A percentile compares a stretch with the other conserved stretches of the same genome.
phyloP scores from a whole-genome alignment of 805 yeast species.

The Scheffersomyces amazonensis region DNA sequence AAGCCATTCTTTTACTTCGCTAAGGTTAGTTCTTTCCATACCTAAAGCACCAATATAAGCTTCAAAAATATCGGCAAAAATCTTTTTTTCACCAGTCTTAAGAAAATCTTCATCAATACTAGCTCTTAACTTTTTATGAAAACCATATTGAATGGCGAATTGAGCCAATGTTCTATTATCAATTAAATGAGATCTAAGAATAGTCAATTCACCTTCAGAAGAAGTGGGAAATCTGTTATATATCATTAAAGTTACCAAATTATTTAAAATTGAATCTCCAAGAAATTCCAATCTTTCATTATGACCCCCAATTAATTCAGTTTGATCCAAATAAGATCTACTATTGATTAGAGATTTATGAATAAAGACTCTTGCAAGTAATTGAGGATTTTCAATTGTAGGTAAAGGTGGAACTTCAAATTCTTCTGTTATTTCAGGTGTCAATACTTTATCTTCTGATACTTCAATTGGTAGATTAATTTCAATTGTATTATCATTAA shows the following conservation, averaged over 20 bases:
- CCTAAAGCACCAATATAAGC: constrained; percentile 88
- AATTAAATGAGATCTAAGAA: constrained; percentile 65
- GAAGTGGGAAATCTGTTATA: constrained; percentile 65
- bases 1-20: constrained; percentile 57
- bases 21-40: constrained; percentile 52
- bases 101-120: constrained; percentile 46
- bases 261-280: constrained; percentile 84
- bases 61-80: constrained; percentile 87
- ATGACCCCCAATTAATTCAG: constrained; percentile 59
- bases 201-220: constrained; percentile 79
- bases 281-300: constrained; percentile 88
- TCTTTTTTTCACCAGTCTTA: constrained; percentile 58
- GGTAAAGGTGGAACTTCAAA: constrained; percentile 60
- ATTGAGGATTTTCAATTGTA: constrained; percentile 51
- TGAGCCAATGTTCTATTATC: constrained; percentile 69
- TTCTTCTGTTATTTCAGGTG: constrained; percentile 14
- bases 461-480: constrained; percentile 5
- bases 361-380: constrained; percentile 70
- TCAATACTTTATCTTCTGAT: constrained; percentile 6
- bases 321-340: constrained; percentile 51
- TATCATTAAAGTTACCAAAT: constrained; percentile 65
- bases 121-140: constrained; percentile 54
- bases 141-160: constrained; percentile 67
- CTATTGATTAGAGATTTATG: constrained; percentile 73
- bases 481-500: constrained; percentile 2